These are phyloP conservation scores for Cyberlindnera sargentensis DNA, from an alignment of 805 yeast species.

Conservation along the genomic window DNA sequence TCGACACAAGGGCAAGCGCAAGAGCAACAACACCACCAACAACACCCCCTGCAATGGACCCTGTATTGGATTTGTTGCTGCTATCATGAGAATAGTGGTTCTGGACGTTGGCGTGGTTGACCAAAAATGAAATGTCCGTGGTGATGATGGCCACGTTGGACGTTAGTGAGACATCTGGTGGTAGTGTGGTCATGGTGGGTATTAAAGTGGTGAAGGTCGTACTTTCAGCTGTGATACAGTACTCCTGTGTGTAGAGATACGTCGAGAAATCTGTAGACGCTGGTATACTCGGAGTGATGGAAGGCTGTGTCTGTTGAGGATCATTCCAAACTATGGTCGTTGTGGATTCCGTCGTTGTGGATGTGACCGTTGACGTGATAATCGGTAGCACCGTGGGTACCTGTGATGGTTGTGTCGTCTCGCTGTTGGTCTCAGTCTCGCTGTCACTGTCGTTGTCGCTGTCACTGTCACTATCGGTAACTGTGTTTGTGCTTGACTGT, in stretches of 20 bases:
- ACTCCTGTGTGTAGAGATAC: conserved; percentile 14
- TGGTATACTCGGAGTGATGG: no score
- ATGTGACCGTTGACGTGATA: no score
- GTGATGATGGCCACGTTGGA: conserved; percentile 5
- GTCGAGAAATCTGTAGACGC: conserved; percentile 3
- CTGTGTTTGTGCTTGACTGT: no score
- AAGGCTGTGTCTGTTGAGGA: not conserved
- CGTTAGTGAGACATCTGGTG: not conserved
- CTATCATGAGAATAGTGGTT: no score
- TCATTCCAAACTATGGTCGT: not conserved
- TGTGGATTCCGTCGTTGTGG: not conserved
- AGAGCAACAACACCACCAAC: conserved; percentile 18
- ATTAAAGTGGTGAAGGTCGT: conserved; percentile 17
- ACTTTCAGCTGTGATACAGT: conserved; percentile 12
- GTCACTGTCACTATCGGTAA: no score
- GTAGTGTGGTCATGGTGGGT: conserved; percentile 10
- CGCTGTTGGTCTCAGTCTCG: no score
- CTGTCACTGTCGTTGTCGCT: no score
- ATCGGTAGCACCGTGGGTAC: no score
- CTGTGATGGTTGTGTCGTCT: no score
- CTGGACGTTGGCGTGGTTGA: no score
- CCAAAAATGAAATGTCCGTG: conserved; percentile 15
- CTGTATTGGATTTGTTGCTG: conserved; percentile 1
- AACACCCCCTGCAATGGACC: conserved; percentile 22
- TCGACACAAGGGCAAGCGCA: not conserved